phyloP scores from a whole-genome alignment of 257 asterid species.

The Misopates orontium region DNA sequence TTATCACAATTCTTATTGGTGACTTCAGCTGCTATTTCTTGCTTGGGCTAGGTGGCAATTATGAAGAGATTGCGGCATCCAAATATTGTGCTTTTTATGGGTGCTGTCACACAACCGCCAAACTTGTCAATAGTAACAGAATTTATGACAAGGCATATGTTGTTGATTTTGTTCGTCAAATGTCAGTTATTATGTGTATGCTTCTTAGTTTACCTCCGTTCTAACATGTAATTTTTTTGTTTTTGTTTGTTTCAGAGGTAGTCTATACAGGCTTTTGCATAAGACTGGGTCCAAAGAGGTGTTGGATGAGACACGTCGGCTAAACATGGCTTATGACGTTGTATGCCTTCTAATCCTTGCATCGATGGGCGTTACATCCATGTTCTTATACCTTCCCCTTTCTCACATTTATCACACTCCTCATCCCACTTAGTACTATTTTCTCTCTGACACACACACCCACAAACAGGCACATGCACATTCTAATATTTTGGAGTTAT shows the following conservation, averaged over 20 bases:
- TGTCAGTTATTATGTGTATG: too few relatives aligned
- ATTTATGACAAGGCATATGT: conserved; percentile 72
- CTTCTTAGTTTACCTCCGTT: not conserved
- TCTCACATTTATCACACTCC: too few relatives aligned
- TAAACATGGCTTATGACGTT: conserved; percentile 95
- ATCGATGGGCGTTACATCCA: not conserved
- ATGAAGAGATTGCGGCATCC: conserved; percentile 97
- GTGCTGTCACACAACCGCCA: conserved; percentile 91
- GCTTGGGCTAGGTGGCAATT: conserved; percentile 71
- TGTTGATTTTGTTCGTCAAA: not conserved
- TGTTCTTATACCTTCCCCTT: too few relatives aligned
- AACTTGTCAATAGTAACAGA: conserved; percentile 93
- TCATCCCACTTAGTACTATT: too few relatives aligned
- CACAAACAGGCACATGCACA: too few relatives aligned
- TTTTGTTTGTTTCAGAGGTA: conserved; percentile 60
- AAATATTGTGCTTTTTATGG: conserved; percentile 96
- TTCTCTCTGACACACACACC: too few relatives aligned
- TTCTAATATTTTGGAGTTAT: conserved; percentile 12
- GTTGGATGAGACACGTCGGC: conserved; percentile 84
- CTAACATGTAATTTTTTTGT: conserved; percentile 22
- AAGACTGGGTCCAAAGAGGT: conserved; percentile 77
- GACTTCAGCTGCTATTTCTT: conserved; percentile 29
- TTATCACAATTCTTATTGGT: not conserved
- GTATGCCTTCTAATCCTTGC: conserved; percentile 37
- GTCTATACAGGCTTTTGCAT: conserved; percentile 81